phyloP scores from a whole-genome alignment of 805 yeast genomes.

The Metschnikowia colocasiae region DNA sequence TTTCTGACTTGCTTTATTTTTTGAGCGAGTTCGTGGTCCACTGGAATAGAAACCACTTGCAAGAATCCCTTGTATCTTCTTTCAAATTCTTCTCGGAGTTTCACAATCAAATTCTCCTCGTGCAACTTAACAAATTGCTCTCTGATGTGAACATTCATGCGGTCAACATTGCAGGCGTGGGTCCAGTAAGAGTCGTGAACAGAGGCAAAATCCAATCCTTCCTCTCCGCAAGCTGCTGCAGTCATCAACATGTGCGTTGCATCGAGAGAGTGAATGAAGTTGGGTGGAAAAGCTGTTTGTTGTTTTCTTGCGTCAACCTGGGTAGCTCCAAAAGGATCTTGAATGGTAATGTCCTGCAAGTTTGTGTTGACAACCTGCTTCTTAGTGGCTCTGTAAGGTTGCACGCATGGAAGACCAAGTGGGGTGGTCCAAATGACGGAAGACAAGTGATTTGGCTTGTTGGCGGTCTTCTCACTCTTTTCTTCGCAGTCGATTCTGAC shows the following conservation, averaged over 20 bases:
- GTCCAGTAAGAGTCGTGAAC: conserved; percentile 99
- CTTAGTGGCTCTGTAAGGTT: conserved; percentile 78
- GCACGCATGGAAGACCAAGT: conserved; percentile 91
- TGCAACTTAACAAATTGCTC: conserved; percentile 79
- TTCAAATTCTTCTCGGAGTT: conserved; percentile 74
- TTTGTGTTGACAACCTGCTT: conserved; percentile 71
- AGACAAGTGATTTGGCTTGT: conserved; percentile 65
- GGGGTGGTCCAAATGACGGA: conserved; percentile 98
- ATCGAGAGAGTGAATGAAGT: conserved; percentile 90
- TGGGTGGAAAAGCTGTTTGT: conserved; percentile 91
- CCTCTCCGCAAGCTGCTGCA: conserved; percentile 69
- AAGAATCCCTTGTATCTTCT: conserved; percentile 72
- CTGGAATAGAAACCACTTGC: conserved; percentile 54
- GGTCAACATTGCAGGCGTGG: conserved; percentile 79
- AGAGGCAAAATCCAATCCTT: conserved; percentile 75
- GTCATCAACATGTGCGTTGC: conserved; percentile 96
- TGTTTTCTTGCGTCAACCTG: conserved; percentile 89
- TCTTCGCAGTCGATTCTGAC: conserved; percentile 63
- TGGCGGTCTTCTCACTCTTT: conserved; percentile 26
- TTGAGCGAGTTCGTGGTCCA: conserved; percentile 47
- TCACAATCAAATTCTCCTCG: conserved; percentile 63
- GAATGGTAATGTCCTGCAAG: conserved; percentile 79
- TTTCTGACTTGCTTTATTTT: conserved; percentile 49
- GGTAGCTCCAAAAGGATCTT: conserved; percentile 81
- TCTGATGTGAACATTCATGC: conserved; percentile 67